A percentile compares a stretch with the other conserved stretches of the same genome.
Conservation (phyloP, 1,284 basidiomycete genomes). For the Puccinia novopanici region DNA sequence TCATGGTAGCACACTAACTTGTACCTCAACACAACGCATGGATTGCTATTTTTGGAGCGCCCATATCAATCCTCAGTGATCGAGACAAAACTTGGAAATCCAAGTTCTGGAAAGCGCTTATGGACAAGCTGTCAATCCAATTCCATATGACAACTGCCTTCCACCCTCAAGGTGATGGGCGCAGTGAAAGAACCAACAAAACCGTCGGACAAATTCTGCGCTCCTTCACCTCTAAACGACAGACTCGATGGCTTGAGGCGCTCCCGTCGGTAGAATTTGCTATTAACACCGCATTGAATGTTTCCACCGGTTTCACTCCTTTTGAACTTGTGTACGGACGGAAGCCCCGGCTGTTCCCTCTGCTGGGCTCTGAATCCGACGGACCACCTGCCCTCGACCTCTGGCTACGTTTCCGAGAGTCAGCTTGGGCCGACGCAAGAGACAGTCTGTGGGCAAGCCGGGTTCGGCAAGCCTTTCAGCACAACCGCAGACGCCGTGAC, state of each 20-base stretch:
- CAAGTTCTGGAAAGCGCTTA: background rate
- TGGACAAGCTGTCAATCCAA: background rate
- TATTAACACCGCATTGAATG: no score
- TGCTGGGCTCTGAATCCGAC: background rate
- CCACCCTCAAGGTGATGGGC: background rate
- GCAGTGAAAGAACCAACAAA: background rate
- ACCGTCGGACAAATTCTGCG: slow-evolving; percentile 38
- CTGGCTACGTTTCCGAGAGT: no score
- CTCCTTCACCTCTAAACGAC: background rate
- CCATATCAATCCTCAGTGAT: slow-evolving; percentile 54
- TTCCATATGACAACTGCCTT: slow-evolving; percentile 7
- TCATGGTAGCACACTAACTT: no score
- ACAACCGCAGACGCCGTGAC: background rate
- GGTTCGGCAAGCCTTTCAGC: background rate
- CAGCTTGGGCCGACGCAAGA: no score
- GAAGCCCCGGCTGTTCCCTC: no score
- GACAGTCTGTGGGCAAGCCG: background rate
- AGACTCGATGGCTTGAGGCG: background rate
- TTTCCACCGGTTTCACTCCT: no score
- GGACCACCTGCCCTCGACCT: background rate
- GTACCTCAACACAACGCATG: no score
- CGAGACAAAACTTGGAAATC: slow-evolving; percentile 55
- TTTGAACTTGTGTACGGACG: no score
- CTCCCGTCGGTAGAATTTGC: background rate
- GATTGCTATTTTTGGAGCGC: slow-evolving; percentile 51